phyloP scores from a whole-genome alignment of 805 yeast species.

The Dipodascus geniculatus region DNA sequence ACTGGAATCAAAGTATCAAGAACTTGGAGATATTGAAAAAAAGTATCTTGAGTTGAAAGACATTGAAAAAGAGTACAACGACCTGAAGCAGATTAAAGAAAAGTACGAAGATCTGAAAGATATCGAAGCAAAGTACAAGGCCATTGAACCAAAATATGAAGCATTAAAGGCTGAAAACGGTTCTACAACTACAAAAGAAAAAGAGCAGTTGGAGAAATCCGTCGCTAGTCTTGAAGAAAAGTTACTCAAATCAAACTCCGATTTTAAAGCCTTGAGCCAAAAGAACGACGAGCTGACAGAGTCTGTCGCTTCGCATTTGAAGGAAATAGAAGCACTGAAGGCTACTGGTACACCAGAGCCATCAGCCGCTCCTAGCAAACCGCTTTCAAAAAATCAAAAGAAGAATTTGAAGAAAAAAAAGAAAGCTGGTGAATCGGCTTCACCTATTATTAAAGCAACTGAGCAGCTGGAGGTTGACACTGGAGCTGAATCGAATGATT shows the following conservation, averaged over 20 bases:
- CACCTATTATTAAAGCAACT: background rate
- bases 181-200: too few species aligned
- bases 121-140: background rate
- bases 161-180: background rate
- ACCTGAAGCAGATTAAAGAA: conserved; percentile 5
- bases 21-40: conserved; percentile 5
- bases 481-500: background rate
- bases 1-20: conserved; percentile 4
- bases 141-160: background rate
- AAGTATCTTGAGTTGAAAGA: background rate
- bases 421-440: background rate
- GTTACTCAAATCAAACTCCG: background rate
- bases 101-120: background rate
- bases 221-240: too few species aligned
- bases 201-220: background rate
- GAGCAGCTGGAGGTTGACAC: background rate
- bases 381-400: background rate
- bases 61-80: conserved; percentile 2
- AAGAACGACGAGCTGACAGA: too few species aligned
- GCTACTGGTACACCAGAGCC: background rate
- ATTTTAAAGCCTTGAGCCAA: too few species aligned
- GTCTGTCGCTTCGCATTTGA: too few species aligned
- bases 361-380: background rate
- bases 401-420: background rate
- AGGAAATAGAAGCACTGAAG: background rate